These are phyloP conservation scores for Solanum aculeatissimum DNA, from an alignment of 305 asterid species.

Conservation along the genomic window DNA sequence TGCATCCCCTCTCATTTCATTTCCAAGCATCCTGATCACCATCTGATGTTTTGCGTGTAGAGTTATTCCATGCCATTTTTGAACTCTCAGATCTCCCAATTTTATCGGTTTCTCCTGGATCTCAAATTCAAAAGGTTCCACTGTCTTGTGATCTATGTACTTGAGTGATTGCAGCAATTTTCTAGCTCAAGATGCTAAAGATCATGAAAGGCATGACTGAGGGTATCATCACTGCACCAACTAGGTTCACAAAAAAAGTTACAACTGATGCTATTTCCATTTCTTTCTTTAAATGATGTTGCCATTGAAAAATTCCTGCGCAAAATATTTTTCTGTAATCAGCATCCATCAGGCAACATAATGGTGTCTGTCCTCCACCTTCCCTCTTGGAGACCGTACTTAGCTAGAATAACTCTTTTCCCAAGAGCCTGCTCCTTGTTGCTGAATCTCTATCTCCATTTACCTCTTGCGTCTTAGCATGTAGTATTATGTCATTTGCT, in stretches of 20 bases:
- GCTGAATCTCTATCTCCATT: background rate
- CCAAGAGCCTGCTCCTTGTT: background rate
- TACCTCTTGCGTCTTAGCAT: background rate
- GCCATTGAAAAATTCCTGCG: background rate
- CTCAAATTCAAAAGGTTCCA: background rate
- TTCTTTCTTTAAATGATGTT: background rate
- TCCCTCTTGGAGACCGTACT: background rate
- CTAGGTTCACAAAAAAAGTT: background rate
- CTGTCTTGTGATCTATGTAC: background rate
- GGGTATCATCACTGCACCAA: background rate
- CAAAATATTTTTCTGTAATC: background rate
- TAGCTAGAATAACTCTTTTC: background rate
- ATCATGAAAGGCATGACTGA: background rate
- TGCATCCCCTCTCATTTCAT: background rate
- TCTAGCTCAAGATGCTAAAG: background rate
- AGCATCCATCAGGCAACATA: background rate
- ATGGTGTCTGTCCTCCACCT: background rate
- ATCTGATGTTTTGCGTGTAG: background rate
- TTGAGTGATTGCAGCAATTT: background rate
- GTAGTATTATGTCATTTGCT: background rate
- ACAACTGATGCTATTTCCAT: background rate
- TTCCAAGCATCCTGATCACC: background rate
- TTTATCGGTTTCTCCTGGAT: background rate
- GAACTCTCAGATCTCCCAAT: background rate
- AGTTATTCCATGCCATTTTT: background rate